Evolutionary conservation across 768 basidiomycete species (phyloP).

Genomic region (Sporobolomyces phaffii): DNA sequence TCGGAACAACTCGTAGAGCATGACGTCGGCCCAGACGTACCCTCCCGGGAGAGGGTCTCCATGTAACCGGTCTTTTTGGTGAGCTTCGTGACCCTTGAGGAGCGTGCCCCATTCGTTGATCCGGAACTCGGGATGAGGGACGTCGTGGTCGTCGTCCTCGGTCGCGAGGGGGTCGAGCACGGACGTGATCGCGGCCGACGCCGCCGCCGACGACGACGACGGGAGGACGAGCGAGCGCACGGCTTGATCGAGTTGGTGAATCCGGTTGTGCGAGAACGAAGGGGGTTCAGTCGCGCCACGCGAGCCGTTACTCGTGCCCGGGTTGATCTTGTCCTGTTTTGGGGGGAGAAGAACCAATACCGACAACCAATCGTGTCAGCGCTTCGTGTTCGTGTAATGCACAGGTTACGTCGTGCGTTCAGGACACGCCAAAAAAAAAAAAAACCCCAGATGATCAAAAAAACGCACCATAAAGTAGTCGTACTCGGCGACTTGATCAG

Average conservation of each 20-base stretch:
- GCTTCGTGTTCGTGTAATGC: too few relatives aligned
- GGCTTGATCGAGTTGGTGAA: constrained; percentile 39
- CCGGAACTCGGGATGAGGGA: constrained; percentile 32
- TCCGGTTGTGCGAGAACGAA: constrained; percentile 36
- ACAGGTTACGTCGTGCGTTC: too few relatives aligned
- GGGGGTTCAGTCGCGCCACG: constrained; percentile 19
- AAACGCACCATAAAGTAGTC: constrained; percentile 42
- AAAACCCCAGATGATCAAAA: neutral
- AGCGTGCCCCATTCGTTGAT: constrained; percentile 38
- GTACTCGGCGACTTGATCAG: constrained; percentile 38
- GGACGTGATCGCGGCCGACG: neutral
- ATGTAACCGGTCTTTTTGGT: constrained; percentile 40
- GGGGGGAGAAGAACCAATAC: too few relatives aligned
- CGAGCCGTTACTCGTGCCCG: constrained; percentile 10
- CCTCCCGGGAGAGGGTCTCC: constrained; percentile 38
- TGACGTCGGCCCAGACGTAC: constrained; percentile 38
- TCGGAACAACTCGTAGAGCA: constrained; percentile 36
- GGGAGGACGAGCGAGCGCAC: constrained; percentile 38
- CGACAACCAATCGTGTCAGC: too few relatives aligned
- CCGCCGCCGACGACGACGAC: neutral
- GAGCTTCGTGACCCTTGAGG: constrained; percentile 39
- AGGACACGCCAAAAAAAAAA: neutral
- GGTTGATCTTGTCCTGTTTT: constrained; percentile 35
- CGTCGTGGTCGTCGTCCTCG: neutral
- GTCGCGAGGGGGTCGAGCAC: neutral